phyloP scores from a whole-genome alignment of 176 grass and related monocot species.

The Rhynchospora breviuscula region DNA sequence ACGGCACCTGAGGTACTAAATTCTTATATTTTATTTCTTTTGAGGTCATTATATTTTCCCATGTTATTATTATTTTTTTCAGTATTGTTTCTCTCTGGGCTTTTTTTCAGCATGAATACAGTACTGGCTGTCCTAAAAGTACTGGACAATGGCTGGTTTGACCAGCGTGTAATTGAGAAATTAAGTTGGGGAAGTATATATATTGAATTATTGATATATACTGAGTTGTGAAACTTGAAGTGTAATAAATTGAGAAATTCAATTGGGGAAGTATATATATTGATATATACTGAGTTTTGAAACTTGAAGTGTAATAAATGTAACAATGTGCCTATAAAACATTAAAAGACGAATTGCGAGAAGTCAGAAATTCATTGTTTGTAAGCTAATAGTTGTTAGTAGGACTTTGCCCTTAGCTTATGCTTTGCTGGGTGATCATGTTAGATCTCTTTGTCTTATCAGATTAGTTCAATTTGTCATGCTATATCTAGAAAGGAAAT shows the following conservation, averaged over 20 bases:
- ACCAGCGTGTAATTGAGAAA: not conserved
- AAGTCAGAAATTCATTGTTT: not conserved
- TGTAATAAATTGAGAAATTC: not conserved
- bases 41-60: not conserved
- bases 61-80: not conserved
- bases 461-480: not conserved
- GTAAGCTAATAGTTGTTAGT: not conserved
- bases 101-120: not conserved
- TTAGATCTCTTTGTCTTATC: not conserved
- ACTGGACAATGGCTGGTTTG: not conserved
- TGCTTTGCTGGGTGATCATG: not conserved
- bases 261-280: not conserved
- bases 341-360: not conserved
- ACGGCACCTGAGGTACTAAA: conserved; percentile 27
- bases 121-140: not conserved
- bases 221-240: not conserved
- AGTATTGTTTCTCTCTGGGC: not conserved
- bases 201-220: not conserved
- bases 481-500: not conserved
- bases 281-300: not conserved
- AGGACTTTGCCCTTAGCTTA: not conserved
- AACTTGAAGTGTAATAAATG: not conserved
- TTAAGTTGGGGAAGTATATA: not conserved
- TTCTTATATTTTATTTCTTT: not conserved
- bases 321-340: not conserved